phyloP scores from a whole-genome alignment of 768 basidiomycete genomes.

The Lyophyllum atratum region DNA sequence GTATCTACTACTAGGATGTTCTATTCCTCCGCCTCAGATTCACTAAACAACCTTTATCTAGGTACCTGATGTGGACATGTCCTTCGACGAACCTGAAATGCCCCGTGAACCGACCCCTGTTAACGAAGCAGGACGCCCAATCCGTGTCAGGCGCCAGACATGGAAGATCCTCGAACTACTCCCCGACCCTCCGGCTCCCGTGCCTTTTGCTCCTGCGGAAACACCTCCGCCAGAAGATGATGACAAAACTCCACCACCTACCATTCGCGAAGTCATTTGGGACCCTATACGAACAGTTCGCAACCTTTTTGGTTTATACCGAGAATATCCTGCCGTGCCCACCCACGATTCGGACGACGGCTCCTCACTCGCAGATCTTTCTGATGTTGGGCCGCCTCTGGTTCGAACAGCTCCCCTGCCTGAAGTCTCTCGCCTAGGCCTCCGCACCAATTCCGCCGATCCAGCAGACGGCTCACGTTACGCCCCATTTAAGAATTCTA shows the following conservation, averaged over 20 bases:
- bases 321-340: constrained; percentile 13
- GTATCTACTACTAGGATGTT: no score
- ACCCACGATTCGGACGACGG: constrained; percentile 14
- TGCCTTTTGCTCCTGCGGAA: background rate
- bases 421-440: no score
- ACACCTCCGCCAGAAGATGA: background rate
- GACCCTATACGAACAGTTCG: constrained; percentile 4
- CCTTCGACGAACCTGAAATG: no score
- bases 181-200: background rate
- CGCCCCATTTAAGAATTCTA: constrained; percentile 17
- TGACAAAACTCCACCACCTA: constrained; percentile 2
- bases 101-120: no score
- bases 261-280: background rate
- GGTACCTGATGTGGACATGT: no score
- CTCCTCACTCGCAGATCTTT: background rate
- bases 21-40: no score
- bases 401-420: no score
- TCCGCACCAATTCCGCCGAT: background rate
- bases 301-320: constrained; percentile 13
- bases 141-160: background rate
- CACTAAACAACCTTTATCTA: no score
- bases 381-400: background rate
- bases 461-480: background rate
- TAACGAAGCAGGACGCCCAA: background rate
- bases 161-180: background rate